phyloP scores from a whole-genome alignment of 1,284 basidiomycete genomes.

The Inonotus obliquus region DNA sequence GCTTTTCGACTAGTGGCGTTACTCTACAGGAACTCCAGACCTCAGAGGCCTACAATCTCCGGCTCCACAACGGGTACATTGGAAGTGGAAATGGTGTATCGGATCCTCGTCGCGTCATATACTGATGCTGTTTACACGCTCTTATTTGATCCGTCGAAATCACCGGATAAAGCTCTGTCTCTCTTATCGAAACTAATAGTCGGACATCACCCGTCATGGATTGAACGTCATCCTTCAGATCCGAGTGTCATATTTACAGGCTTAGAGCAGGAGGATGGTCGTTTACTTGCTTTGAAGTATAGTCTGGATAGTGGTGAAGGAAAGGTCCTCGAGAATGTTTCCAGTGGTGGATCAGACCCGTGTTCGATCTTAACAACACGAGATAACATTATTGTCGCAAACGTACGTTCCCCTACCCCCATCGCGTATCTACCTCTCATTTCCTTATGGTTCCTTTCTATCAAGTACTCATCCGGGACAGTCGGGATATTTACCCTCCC shows the following conservation, averaged over 20 bases:
- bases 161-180: conserved; percentile 35
- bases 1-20: not conserved
- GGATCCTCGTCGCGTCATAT: conserved; percentile 63
- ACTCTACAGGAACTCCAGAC: not conserved
- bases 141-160: conserved; percentile 29
- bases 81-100: conserved; percentile 28
- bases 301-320: conserved; percentile 41
- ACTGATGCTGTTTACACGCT: conserved; percentile 53
- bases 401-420: conserved; percentile 44
- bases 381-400: conserved; percentile 54
- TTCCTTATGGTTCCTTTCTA: not conserved
- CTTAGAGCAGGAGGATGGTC: conserved; percentile 58
- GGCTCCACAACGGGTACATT: not conserved
- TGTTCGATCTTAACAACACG: conserved; percentile 49
- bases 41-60: not conserved
- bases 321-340: conserved; percentile 37
- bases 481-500: conserved; percentile 6
- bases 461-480: conserved; percentile 14
- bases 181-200: conserved; percentile 42
- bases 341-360: conserved; percentile 56
- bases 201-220: conserved; percentile 68
- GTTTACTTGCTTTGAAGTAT: conserved; percentile 49
- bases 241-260: conserved; percentile 45
- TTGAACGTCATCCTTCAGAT: conserved; percentile 53
- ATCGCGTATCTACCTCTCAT: not conserved